Evolutionary conservation across 202 grass and related monocot species (phyloP), one percentile per base, ranked within the genome.

Genomic region (Hordeum pubiflorum): DNA sequence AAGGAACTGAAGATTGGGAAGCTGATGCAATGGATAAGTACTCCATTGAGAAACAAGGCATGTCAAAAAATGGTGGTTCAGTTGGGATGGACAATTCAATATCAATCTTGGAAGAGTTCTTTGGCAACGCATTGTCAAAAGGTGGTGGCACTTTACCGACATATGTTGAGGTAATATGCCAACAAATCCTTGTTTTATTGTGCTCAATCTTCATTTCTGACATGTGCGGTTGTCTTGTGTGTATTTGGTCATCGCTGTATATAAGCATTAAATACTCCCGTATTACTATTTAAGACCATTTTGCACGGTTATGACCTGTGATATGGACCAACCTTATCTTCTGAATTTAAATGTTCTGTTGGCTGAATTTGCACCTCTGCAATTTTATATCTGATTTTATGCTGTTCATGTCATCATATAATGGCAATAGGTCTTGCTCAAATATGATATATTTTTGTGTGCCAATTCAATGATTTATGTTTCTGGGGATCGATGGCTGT

Each of bases 51-150:
- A 89, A 84, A 64, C 81, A 86, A 76, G 73, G 72, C 31, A 85
- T 79, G 32, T 67, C 75, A 57, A 81, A 85, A 32, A 74, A 72
- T 75, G 44, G 78, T 38, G 74, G 79, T 77, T 86, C 78, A 68
- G 82, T 81, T 87, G 76, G 71, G 62, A 82, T 89, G 65, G 86
- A 87, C 64, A 75, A 44, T 85, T 87, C 90, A 72, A 24, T 90
- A 39, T 96, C 91, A 77, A 86, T 96, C 74, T 83, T 99, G 83
- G 97, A 96, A 59, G 90, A 94, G 31, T 99, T 99, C 63, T 93
- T 99, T 83, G 83, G 87, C 62, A 86, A 60, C 87, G 72, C 87
- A 57, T 80, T 93, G 79, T 90, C 62, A 14, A 96, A 93, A 91
- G 60, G 71, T 26, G 39, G 82, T 69, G 84, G 55, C 61, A 84